phyloP scores from a whole-genome alignment of 768 basidiomycete species.

The Rhodosporidiobolus sp. region DNA sequence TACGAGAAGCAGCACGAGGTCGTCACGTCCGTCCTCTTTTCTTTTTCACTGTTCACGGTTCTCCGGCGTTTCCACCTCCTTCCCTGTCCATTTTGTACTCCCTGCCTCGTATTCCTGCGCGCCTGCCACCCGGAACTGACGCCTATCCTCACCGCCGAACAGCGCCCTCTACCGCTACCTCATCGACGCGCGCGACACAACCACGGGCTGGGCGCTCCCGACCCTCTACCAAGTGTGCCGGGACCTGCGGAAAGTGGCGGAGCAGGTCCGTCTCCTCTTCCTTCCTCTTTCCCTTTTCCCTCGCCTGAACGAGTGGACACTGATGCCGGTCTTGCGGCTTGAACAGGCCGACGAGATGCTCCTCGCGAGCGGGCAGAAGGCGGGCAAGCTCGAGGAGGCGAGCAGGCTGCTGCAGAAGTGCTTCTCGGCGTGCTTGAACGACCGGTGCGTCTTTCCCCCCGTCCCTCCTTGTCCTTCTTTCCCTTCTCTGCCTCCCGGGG shows the following conservation, averaged over 20 bases:
- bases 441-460: constrained; percentile 55
- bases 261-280: constrained; percentile 19
- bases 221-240: constrained; percentile 38
- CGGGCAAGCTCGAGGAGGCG: constrained; percentile 41
- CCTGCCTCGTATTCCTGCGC: too few species aligned
- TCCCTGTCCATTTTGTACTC: too few species aligned
- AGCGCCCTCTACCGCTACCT: constrained; percentile 30
- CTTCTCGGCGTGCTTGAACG: constrained; percentile 66
- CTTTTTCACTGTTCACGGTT: neutral
- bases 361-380: constrained; percentile 21
- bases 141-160: too few species aligned
- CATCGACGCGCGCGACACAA: constrained; percentile 15
- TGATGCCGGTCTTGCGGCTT: neutral
- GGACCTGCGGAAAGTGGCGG: constrained; percentile 35
- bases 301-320: too few species aligned
- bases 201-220: constrained; percentile 38
- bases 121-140: too few species aligned
- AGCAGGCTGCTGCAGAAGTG: constrained; percentile 40
- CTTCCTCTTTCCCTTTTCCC: too few species aligned
- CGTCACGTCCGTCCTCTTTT: constrained; percentile 19
- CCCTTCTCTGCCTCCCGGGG: constrained; percentile 14
- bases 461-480: constrained; percentile 28
- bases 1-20: constrained; percentile 31
- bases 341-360: constrained; percentile 33
- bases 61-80: neutral